Evolutionary conservation across 768 basidiomycete species (phyloP), one percentile per base, ranked within the genome.

Genomic region (Amanita rubescens): DNA sequence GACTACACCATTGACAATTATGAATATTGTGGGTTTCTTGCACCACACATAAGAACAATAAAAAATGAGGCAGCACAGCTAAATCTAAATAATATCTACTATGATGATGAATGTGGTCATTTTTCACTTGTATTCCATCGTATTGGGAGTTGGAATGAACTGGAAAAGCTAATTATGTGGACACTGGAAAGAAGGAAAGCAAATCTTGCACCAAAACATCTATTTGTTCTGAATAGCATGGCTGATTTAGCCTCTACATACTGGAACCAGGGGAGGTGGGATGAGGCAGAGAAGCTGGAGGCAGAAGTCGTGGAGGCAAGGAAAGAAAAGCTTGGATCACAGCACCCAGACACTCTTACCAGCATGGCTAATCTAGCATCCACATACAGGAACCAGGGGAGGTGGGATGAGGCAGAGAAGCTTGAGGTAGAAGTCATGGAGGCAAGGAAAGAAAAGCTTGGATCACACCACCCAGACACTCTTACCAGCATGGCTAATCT

Each of bases 271-370:
- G 41, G 41, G 11, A 42, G 19, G 19, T 42, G 9, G 19, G 1
- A 24, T 42, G 41, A 38, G n/a, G 38, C 38, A 39, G 38, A 39
- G 38, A 39, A 20, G 38, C 38, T 39, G 17, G 14, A 9, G 19
- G 19, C 17, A n/a, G 7, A 39, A 17, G 38, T 39, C 2, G 7
- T 39, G 17, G 38, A 39, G 38, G 38, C 14, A 8, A 14, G 19
- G 15, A 39, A 39, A 17, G 38, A n/a, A 39, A 39, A 3, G n/a
- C 19, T 60, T 35, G 59, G 59, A 17, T 12, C 22, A n/a, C 27
- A 60, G 5, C 55, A 60, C 35, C 55, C 49, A 34, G 39, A 59
- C 34, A 61, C 55, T 3, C 24, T 59, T 9, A 57, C 8, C 3
- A 30, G 3, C 27, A 59, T 58, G 58, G 8, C 33, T 30, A 55